phyloP scores from a whole-genome alignment of 306 rosid genomes.

The Malus orientalis region DNA sequence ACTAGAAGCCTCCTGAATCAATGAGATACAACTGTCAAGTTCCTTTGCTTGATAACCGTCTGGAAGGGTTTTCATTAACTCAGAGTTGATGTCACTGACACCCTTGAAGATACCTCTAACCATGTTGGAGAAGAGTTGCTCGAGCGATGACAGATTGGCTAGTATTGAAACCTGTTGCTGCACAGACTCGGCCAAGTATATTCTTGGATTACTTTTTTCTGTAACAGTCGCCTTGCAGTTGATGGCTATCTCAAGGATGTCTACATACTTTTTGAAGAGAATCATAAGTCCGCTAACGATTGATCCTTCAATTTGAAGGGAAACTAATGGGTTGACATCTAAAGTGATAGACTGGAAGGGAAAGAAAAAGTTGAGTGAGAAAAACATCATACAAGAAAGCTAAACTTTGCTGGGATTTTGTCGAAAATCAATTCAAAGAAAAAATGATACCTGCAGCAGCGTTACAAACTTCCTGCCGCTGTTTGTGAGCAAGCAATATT shows the following conservation, averaged over 20 bases:
- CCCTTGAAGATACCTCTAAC: constrained; percentile 25
- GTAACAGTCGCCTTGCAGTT: constrained; percentile 16
- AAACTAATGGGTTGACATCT: constrained; percentile 42
- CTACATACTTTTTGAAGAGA: constrained; percentile 45
- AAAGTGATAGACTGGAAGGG: constrained; percentile 36
- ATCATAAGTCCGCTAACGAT: constrained; percentile 37
- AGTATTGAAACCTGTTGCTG: constrained; percentile 55
- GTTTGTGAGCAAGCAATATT: constrained; percentile 57
- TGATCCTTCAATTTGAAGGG: constrained; percentile 49
- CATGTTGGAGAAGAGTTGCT: constrained; percentile 31
- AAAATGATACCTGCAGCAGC: constrained; percentile 46
- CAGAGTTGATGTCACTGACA: constrained; percentile 11
- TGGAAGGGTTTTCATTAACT: constrained; percentile 16
- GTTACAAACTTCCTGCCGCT: constrained; percentile 63
- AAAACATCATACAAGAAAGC: neutral
- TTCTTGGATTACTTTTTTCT: constrained; percentile 28
- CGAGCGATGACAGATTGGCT: constrained; percentile 49
- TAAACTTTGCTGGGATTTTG: neutral
- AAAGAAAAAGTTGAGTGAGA: neutral
- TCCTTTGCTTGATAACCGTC: constrained; percentile 23
- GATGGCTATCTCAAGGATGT: constrained; percentile 44
- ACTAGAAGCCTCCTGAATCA: constrained; percentile 37
- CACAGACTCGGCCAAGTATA: constrained; percentile 40
- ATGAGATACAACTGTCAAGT: constrained; percentile 32
- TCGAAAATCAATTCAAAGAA: neutral